Base-by-base conservation (phyloP, 768 basidiomycete genomes). In the Trametes meyenii region DNA sequence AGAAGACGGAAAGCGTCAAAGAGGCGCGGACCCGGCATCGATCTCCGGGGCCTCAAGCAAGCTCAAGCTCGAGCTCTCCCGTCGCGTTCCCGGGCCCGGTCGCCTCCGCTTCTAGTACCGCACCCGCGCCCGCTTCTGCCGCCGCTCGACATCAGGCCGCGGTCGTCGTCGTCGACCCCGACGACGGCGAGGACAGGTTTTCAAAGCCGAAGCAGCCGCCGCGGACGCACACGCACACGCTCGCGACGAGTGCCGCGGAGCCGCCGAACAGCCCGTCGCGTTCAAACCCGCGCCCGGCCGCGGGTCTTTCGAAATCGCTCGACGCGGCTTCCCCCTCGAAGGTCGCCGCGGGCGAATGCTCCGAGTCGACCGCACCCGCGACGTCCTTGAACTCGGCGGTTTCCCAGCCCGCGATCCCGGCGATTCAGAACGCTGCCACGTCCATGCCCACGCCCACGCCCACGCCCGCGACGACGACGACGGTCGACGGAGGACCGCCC, bases 141-240 rank as follows among this genome's bases (percentile, higher is more conserved):
- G 29, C 8, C 29, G 29, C 29, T 33, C 29, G 29, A 33, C 29
- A 33, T 33, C 7, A 7, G n/a, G 44, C 6, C 16, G 54, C 44
- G 45, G 55, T 56, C n/a, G 44, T 56, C n/a, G 23, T 60, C 44
- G 17, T 46, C 16, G 58, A 44, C 40, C 33, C 36, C 13, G 45
- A 46, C 24, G 58, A 35, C 21, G 49, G 61, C 29, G 61, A 62
- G 38, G 61, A 62, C 61, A 52, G 43, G 56, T 62, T 62, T 40
- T 62, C 61, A 0, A 54, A n/a, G 38, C 61, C 61, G 46, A 62
- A 62, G 35, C 50, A 56, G 29, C 39, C 43, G 43, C 43, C 33
- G 23, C 45, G 52, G 13, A 21, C 57, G 48, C 29, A 57, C 19
- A 56, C 53, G 48, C 29, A 62, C 29, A 56, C 53, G 36, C 43